Percentiles rank a stretch among this genome's conserved stretches.
Evolutionary conservation across 1,284 basidiomycete species (phyloP).

Genomic region (Puccinia horiana): DNA sequence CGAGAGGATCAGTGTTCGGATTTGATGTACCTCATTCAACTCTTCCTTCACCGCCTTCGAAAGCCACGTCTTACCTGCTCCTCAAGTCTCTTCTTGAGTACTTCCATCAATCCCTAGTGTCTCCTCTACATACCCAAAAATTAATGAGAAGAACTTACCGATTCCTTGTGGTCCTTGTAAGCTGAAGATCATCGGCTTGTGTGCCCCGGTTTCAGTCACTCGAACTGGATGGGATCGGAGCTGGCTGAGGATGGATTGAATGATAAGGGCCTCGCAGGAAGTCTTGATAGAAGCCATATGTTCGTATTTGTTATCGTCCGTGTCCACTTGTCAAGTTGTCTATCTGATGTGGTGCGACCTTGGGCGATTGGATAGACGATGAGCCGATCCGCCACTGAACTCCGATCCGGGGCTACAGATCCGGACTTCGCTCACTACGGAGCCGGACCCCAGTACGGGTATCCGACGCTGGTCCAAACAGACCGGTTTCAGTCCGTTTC

Average conservation of each 20-base stretch:
- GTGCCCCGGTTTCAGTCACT: constrained; percentile 1
- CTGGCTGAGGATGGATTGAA: constrained; percentile 1
- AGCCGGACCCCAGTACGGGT: no score
- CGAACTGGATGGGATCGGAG: not conserved
- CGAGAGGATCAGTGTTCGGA: constrained; percentile 12
- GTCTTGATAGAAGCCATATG: constrained; percentile 21
- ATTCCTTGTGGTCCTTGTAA: constrained; percentile 46
- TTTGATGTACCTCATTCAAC: not conserved
- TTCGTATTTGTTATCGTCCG: not conserved
- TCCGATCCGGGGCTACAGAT: no score
- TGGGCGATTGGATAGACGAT: not conserved
- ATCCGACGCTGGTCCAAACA: no score
- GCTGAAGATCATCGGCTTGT: constrained; percentile 32
- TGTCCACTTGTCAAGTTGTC: not conserved
- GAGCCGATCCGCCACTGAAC: no score
- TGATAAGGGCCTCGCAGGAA: constrained; percentile 1
- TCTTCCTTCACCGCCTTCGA: constrained; percentile 4
- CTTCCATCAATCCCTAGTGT: not conserved
- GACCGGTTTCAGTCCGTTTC: no score
- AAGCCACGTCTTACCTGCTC: constrained; percentile 33
- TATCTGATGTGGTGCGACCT: not conserved
- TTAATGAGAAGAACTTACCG: constrained; percentile 17
- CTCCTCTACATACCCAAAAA: not conserved
- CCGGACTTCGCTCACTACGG: no score
- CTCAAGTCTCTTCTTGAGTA: not conserved